Evolutionary conservation across 441 rosid species (phyloP), one percentile per base, ranked within the genome.

Genomic region (Erodium moschatum): DNA sequence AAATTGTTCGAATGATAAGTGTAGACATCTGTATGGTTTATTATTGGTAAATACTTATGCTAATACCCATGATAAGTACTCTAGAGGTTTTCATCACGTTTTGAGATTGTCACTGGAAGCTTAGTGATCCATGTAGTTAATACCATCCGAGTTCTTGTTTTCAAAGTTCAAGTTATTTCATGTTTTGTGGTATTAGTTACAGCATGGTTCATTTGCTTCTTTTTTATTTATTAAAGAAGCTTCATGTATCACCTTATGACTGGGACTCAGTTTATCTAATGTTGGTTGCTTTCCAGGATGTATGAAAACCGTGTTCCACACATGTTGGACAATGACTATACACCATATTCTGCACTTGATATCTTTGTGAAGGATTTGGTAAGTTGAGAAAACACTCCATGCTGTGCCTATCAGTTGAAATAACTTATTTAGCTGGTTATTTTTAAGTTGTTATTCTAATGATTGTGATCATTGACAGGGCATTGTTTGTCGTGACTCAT

Each of bases 331-430:
- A 87, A 89, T 72, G 97, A 94, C 78, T 94, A 89, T 64, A 88
- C 97, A 70, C 97, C 98, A 21, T 84, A 85, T 76, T 94, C 98
- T 61, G 97, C 98, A 33, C 97, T 94, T 67, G 97, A 91, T 80
- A 94, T 94, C 68, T 94, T 91, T 78, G 97, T 94, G 80, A 94
- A 94, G 86, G 98, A 94, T 84, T 83, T 94, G 91, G 97, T 94
- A 66, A 78, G 90, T 71, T 79, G 54, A 15, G 61, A 65, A 40
- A 54, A 66, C 67, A 35, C 42, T 64, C 66, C 60, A 8, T 63
- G 7, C 50, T 38, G 11, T 69, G 65, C 66, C 60, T 56, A 64
- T 64, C 35, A 68, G 50, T 6, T 9, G 40, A 66, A 8, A 6
- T 20, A 10, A 63, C 5, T 24, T 66, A 50, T 73, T 65, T 67